Conservation (phyloP, 2,329 filamentous ascomycete genomes). For the Cadophora malorum region DNA sequence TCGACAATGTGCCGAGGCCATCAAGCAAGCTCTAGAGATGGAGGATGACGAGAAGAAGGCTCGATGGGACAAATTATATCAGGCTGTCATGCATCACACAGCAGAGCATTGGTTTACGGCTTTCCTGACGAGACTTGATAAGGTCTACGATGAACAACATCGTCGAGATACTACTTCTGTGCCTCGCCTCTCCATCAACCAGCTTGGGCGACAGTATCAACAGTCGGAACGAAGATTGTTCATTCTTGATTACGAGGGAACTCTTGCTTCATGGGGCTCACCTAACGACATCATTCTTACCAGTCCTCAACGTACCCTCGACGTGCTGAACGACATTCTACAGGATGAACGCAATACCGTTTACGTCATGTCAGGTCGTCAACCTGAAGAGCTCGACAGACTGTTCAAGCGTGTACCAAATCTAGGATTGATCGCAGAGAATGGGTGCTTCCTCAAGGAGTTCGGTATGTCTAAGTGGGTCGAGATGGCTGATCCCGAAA, state of each 20-base stretch:
- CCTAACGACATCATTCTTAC: conserved; percentile 84
- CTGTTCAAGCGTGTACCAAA: conserved; percentile 84
- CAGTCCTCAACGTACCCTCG: conserved; percentile 84
- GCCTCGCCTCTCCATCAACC: conserved; percentile 77
- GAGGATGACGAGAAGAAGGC: conserved; percentile 71
- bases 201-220: conserved; percentile 70
- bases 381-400: conserved; percentile 85
- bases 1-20: conserved; percentile 82
- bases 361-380: conserved; percentile 92
- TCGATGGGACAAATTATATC: conserved; percentile 77
- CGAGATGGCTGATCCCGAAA: conserved; percentile 74
- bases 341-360: conserved; percentile 82
- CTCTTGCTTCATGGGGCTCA: conserved; percentile 85
- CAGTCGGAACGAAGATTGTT: conserved; percentile 75
- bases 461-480: conserved; percentile 74
- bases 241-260: conserved; percentile 93
- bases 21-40: conserved; percentile 85
- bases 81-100: conserved; percentile 79
- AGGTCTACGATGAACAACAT: conserved; percentile 83
- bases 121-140: conserved; percentile 73
- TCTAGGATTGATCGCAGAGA: conserved; percentile 90
- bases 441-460: conserved; percentile 87
- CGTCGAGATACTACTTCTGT: conserved; percentile 85
- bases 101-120: conserved; percentile 86
- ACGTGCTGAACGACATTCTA: conserved; percentile 81